Base-by-base conservation (phyloP, 768 basidiomycete genomes). In the Pisolithus microcarpus region DNA sequence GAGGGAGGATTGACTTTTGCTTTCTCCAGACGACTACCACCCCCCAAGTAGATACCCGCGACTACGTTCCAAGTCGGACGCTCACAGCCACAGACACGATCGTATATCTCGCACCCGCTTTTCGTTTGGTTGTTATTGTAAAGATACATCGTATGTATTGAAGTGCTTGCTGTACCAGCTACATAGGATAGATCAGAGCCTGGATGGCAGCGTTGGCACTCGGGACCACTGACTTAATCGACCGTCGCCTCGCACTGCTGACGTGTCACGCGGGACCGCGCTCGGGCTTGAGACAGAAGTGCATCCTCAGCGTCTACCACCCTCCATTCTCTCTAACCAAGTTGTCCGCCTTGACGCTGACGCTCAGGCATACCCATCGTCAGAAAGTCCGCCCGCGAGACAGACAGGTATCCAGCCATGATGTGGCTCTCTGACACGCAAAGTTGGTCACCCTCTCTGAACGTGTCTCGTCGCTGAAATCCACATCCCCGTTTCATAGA, bases 351-450 rank as follows among this genome's bases (percentile, higher is more conserved):
- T 13, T 5, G 9, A 34, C 34, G 0, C 34, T 5, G 9, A 34
- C 34, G 0, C 34, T 34, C 34, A 34, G 34, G 34, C 13, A 34
- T 34, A 15, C 34, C 34, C 13, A 34, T 34, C 34, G 34, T 13
- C 34, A 34, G 31, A 34, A 34, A 34, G 9, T 11, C 10, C 11
- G 1, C 34, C 34, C 11, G 13, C 5, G 18, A 23, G 23, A 40
- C 13, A 28, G 31, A 54, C 56, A 52, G 48, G 21, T 52, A 28
- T 16, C 36, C 7, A 43, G 19, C 11, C 49, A 49, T 39, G 23
- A 78, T 78, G 76, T 78, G 76, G 76, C 64, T 78, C 43, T 74
- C 78, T 52, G 80, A 81, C 56, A 68, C 71, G 39, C 79, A 81
- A 64, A 81, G 63, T 70, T 19, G 7, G 66, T 62, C 8, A 34